Evolutionary conservation across 192 early-diverging fungal species (phyloP), one percentile per base, ranked within the genome.

Genomic region (Coemansia reversa): DNA sequence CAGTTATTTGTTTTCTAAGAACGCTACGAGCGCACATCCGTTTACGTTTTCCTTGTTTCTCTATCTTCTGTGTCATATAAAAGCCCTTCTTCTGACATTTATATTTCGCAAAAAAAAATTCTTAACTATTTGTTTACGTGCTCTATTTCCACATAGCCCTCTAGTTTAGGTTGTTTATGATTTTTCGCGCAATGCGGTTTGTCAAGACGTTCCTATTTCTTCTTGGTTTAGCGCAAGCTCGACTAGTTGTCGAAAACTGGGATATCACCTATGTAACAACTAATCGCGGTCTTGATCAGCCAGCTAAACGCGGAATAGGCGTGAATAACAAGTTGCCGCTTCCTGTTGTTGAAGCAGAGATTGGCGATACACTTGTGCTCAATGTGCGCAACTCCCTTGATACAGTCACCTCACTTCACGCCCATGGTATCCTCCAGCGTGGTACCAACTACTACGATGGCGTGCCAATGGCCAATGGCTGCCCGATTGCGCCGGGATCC

Each of bases 351-450:
- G 30, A 73, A 9, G 67, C 63, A 23, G 39, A 22, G 9, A 51
- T 62, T 0, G 76, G 76, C 29, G 76, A 79, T 32, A 69, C 61
- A 5, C 52, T 79, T 0, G 58, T 64, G 30, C 48, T 81, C 32
- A 84, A 81, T 49, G 73, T 84, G 48, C 66, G 71, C 55, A 88
- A 90, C 65, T 76, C 76, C 30, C 70, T 90, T n/a, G 74, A 86
- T 58, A 67, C 71, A 48, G 79, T 86, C 22, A 89, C 91, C 20
- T 79, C 84, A 5, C 67, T 93, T n/a, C 92, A 90, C 74, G 62
- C 81, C 1, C 93, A 95, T 66, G 93, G 93, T 2, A 53, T 94
- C 20, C 89, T 85, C 66, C 88, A 90, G 62, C 88, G 82, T 58
- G 85, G 84, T 27, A 85, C 85, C 22, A 76, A 70, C 58, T 87